Percentiles rank a stretch among this genome's conserved stretches.
Conservation (phyloP, 768 basidiomycete genomes). For the Porphyrellus cyaneotinctus region DNA sequence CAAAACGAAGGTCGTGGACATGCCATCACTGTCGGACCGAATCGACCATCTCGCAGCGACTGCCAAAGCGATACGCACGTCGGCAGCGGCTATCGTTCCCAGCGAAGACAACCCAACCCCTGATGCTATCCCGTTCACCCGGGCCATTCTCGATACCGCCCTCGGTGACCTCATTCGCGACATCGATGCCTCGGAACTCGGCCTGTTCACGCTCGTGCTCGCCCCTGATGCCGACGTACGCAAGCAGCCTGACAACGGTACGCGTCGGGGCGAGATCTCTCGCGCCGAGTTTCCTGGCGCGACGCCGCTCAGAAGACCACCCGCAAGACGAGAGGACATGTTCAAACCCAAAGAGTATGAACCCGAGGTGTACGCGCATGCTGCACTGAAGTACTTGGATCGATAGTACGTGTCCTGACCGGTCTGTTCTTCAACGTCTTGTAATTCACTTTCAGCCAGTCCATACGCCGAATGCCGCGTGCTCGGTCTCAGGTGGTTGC, state of each 20-base stretch:
- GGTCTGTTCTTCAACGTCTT: constrained; percentile 17
- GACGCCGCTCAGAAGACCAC: constrained; percentile 57
- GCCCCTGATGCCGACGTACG: constrained; percentile 31
- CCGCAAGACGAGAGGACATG: constrained; percentile 36
- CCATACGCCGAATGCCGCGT: constrained; percentile 48
- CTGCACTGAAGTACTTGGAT: constrained; percentile 72
- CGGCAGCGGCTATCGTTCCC: constrained; percentile 35
- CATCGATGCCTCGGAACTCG: constrained; percentile 71
- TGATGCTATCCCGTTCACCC: constrained; percentile 45
- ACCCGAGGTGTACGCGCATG: constrained; percentile 72
- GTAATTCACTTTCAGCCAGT: constrained; percentile 36
- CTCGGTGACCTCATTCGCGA: constrained; percentile 80
- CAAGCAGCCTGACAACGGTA: constrained; percentile 23
- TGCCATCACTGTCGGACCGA: constrained; percentile 60
- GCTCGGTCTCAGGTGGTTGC: constrained; percentile 38
- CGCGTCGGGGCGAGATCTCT: constrained; percentile 43
- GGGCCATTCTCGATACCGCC: constrained; percentile 56
- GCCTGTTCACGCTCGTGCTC: constrained; percentile 61
- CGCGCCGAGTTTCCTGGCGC: constrained; percentile 67
- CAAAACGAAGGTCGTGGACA: constrained; percentile 15
- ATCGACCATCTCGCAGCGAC: constrained; percentile 60
- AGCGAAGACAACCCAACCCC: constrained; percentile 16
- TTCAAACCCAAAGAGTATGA: constrained; percentile 44
- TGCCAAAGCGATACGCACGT: constrained; percentile 47
- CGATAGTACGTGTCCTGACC: constrained; percentile 54